Evolutionary conservation across 306 rosid genomes (phyloP), one percentile per base, ranked within the genome.

Genomic region (Vigna angularis): DNA sequence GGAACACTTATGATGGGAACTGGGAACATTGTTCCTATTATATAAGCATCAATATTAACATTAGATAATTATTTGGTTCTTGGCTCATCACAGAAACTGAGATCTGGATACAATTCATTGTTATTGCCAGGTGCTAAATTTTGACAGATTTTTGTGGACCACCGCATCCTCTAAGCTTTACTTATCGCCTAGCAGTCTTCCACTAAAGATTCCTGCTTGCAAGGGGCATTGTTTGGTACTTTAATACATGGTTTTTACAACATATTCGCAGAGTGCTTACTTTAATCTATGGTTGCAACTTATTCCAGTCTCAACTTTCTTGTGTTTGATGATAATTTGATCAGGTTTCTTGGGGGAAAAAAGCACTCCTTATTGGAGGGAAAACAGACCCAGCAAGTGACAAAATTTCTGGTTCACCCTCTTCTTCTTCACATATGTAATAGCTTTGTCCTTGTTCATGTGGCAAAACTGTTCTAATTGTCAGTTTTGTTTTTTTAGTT

Each of bases 131-230:
- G 98, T 95, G 80, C 93, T 95, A 47, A 86, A 88, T 87, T 89
- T 95, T 68, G 98, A 91, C 71, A 85, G 87, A 76, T 95, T 91
- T 87, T 87, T 88, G 36, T 95, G 98, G 98, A 86, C 85, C 69
- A 89, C 81, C 1, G 97, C 90, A 55, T 92, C 93, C 0, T 95
- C 98, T 62, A 95, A 90, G 83, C 93, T 91, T 42, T 91, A 95
- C 88, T 76, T 92, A 87, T 95, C 98, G 12, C 98, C 98, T 2
- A 95, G 98, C 81, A 90, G 90, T 73, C 84, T 95, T 55, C 98
- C 98, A 28, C 79, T 92, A 57, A 91, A 89, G 89, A 89, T 92
- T 79, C 98, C 98, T 59, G 93, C 98, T 40, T 95, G 98, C 98
- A 95, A 92, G 91, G 98, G 97, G 62, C 98, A 92, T 80, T 58